These are phyloP conservation scores for Peronospora farinosa DNA, from an alignment of 352 stramenopile species.

Conservation along the genomic window DNA sequence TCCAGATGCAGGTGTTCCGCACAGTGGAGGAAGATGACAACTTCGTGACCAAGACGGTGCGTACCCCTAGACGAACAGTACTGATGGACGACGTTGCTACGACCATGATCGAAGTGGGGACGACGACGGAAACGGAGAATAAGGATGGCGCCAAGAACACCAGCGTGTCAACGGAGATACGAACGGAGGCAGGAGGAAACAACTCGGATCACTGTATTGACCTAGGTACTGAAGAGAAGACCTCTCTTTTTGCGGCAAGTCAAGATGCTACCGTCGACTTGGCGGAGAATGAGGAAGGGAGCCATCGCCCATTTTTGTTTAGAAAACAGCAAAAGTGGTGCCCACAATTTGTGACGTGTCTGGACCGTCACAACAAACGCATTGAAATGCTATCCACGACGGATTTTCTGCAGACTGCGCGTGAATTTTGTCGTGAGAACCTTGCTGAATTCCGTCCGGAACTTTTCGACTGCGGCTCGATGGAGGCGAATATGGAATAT, in stretches of 20 bases:
- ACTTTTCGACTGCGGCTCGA: constrained; percentile 12
- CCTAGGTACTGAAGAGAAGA: constrained; percentile 1
- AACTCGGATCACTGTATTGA: neutral
- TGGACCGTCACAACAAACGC: constrained; percentile 9
- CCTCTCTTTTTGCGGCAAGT: neutral
- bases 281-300: neutral
- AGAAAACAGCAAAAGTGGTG: constrained; percentile 17
- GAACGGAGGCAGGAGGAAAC: constrained; percentile 2
- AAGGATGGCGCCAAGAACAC: constrained; percentile 13
- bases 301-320: constrained; percentile 3
- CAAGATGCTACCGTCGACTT: neutral
- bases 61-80: constrained; percentile 5
- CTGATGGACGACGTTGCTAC: constrained; percentile 1
- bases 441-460: constrained; percentile 16
- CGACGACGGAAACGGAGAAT: constrained; percentile 6
- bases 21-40: constrained; percentile 1
- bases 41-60: constrained; percentile 9
- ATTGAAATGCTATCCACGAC: constrained; percentile 12
- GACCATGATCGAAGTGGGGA: constrained; percentile 9
- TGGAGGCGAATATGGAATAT: constrained; percentile 11
- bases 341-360: constrained; percentile 16
- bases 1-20: constrained; percentile 8
- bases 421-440: constrained; percentile 21
- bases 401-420: constrained; percentile 17
- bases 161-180: constrained; percentile 13